phyloP scores from a whole-genome alignment of 129 eudicot species.

The Rutidosis leptorrhynchoides region DNA sequence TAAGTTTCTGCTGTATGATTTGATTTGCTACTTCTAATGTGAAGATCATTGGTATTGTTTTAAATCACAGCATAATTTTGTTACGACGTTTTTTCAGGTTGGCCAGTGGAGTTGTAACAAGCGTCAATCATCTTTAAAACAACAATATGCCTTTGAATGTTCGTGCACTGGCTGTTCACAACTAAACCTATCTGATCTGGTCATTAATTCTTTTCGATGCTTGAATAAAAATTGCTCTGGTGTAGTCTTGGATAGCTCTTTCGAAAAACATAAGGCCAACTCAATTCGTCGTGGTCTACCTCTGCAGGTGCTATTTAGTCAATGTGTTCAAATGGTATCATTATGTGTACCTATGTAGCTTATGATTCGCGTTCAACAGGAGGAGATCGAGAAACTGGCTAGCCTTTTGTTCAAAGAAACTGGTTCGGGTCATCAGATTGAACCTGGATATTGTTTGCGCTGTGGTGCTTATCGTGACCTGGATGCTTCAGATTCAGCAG shows the following conservation, averaged over 20 bases:
- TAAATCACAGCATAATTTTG: background rate
- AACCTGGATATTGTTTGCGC: constrained; percentile 56
- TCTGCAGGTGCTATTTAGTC: constrained; percentile 41
- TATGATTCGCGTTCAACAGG: constrained; percentile 35
- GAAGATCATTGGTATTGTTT: background rate
- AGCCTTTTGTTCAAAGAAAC: constrained; percentile 39
- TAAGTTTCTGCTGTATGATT: constrained; percentile 1
- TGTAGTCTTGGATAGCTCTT: constrained; percentile 53
- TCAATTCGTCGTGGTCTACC: constrained; percentile 27
- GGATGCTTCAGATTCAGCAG: constrained; percentile 39
- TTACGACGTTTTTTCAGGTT: constrained; percentile 48
- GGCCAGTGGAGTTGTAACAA: constrained; percentile 70
- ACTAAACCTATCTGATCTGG: constrained; percentile 72
- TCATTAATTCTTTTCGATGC: constrained; percentile 65
- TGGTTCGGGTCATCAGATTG: constrained; percentile 21
- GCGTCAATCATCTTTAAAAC: constrained; percentile 57
- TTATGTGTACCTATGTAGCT: constrained; percentile 8
- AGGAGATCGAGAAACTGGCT: constrained; percentile 46
- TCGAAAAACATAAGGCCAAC: constrained; percentile 46
- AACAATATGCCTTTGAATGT: constrained; percentile 71
- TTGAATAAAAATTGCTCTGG: constrained; percentile 57
- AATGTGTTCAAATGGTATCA: constrained; percentile 9
- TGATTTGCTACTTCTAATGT: background rate
- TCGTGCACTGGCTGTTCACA: constrained; percentile 65
- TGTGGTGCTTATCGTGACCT: constrained; percentile 54